phyloP scores from a whole-genome alignment of 495 filamentous ascomycete genomes.

The Penicillium argentinense region DNA sequence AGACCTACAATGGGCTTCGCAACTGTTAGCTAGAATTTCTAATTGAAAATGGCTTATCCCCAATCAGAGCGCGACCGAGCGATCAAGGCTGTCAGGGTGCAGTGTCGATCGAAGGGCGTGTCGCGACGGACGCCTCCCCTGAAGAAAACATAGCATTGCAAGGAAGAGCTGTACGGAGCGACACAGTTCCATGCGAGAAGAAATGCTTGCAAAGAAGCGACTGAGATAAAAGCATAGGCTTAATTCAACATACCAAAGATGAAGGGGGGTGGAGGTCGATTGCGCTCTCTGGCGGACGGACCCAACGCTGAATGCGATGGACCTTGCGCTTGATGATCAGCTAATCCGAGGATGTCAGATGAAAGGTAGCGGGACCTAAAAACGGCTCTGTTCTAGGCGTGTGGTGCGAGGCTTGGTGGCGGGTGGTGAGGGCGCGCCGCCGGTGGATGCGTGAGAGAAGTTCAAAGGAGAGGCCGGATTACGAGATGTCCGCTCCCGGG shows the following conservation, averaged over 20 bases:
- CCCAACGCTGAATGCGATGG: constrained; percentile 2
- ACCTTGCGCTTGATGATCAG: neutral
- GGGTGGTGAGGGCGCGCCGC: constrained; percentile 14
- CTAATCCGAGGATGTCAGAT: neutral
- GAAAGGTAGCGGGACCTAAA: neutral
- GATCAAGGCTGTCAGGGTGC: constrained; percentile 1
- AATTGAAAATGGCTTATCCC: neutral
- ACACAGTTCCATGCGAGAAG: neutral
- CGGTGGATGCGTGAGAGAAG: constrained; percentile 17
- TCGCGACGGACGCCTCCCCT: constrained; percentile 26
- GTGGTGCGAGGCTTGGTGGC: constrained; percentile 6
- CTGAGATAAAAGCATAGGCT: constrained; percentile 1
- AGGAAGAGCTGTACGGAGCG: constrained; percentile 1
- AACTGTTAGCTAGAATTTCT: constrained; percentile 20
- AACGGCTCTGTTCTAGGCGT: neutral
- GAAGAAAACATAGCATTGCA: constrained; percentile 2
- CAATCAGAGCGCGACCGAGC: constrained; percentile 18
- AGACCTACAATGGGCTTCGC: constrained; percentile 14
- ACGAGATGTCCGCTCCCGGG: constrained; percentile 25
- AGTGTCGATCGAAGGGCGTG: constrained; percentile 16
- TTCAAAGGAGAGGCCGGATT: constrained; percentile 21
- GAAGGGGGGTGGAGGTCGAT: constrained; percentile 19
- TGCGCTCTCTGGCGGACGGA: constrained; percentile 9
- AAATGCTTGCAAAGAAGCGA: neutral
- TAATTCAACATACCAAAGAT: constrained; percentile 23